Evolutionary conservation across 768 basidiomycete species (phyloP).

Genomic region (Xerocomellus chrysenteron): DNA sequence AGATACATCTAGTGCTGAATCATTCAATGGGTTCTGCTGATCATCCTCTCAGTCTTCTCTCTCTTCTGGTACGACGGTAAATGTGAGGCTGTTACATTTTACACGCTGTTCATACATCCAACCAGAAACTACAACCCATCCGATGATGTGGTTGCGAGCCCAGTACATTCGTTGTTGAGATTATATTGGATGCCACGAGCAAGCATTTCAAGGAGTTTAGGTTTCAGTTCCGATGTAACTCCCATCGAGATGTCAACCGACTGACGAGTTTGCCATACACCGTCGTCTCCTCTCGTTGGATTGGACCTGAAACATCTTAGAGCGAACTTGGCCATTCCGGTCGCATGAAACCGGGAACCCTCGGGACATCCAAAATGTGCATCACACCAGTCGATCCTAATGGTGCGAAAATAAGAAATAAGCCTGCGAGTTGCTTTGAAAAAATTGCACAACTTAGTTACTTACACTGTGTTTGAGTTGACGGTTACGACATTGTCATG

Average conservation of each 20-base stretch:
- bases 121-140: no score
- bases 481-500: slow-evolving; percentile 10
- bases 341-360: slow-evolving; percentile 16
- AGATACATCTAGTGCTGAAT: no score
- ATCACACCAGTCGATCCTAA: slow-evolving; percentile 24
- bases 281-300: slow-evolving; percentile 20
- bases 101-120: no score
- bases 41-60: no score
- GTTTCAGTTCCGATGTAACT: slow-evolving; percentile 18
- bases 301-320: slow-evolving; percentile 27
- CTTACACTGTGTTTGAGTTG: slow-evolving; percentile 25
- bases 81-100: no score
- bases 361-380: slow-evolving; percentile 23
- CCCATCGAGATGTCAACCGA: slow-evolving; percentile 27
- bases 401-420: not conserved
- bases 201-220: slow-evolving; percentile 17
- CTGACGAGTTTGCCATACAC: slow-evolving; percentile 14
- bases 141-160: no score
- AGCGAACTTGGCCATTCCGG: slow-evolving; percentile 17
- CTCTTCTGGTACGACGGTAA: no score
- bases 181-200: slow-evolving; percentile 7
- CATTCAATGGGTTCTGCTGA: no score
- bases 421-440: not conserved
- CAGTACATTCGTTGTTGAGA: not conserved
- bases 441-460: not conserved